Conservation (phyloP, 108 stramenopile genomes). For the Nitzschia palea region DNA sequence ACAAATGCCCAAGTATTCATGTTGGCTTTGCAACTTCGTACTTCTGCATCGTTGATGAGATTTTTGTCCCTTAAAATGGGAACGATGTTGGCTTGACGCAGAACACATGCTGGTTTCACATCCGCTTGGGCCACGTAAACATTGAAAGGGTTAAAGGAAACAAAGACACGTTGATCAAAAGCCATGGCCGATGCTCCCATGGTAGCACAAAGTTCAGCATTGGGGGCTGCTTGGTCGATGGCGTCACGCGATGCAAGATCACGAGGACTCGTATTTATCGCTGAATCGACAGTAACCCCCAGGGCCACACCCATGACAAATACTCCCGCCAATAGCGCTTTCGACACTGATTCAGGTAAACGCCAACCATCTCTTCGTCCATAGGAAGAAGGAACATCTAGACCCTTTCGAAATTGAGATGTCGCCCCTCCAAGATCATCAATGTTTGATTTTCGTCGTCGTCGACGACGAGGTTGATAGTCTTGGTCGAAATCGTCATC, state of each 20-base stretch:
- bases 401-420: conserved; percentile 11
- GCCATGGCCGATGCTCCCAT: conserved; percentile 93
- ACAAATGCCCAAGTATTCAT: conserved; percentile 98
- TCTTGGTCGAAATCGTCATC: conserved; percentile 42
- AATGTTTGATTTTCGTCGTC: conserved; percentile 11
- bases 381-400: conserved; percentile 66
- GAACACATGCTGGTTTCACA: conserved; percentile 94
- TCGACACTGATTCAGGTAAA: conserved; percentile 74
- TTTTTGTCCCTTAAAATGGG: conserved; percentile 74
- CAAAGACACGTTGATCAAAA: conserved; percentile 94
- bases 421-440: conserved; percentile 53
- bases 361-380: conserved; percentile 65
- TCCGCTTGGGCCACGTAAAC: conserved; percentile 95
- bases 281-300: conserved; percentile 91
- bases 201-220: conserved; percentile 83
- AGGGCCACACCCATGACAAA: conserved; percentile 92
- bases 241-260: conserved; percentile 94
- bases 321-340: conserved; percentile 84
- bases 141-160: conserved; percentile 95
- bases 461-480: conserved; percentile 23
- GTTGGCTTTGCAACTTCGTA: conserved; percentile 83
- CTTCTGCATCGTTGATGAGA: conserved; percentile 86
- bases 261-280: conserved; percentile 90
- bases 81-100: conserved; percentile 86
- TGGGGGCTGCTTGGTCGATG: conserved; percentile 93